Base-by-base conservation (phyloP, 345 rosid genomes). In the Salix purpurea region DNA sequence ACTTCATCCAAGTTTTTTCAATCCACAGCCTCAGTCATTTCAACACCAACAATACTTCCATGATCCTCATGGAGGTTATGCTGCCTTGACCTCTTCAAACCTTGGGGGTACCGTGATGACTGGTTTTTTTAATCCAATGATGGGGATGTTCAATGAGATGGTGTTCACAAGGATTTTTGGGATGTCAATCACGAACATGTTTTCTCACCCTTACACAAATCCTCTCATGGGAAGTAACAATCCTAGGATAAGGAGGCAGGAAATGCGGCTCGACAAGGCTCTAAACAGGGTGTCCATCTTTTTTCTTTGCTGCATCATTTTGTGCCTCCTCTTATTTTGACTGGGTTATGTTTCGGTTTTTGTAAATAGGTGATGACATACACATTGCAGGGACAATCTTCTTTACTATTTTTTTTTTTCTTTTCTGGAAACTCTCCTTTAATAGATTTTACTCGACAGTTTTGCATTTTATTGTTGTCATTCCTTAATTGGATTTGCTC, bases 111-210 rank as follows among this genome's bases (percentile, higher is more conserved):
- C 81, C 24, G 67, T 89, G 2, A 80, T 79, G 71, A 82, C 83
- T 50, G 87, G 84, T 79, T 71, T 85, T 36, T 80, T 83, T 39
- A 86, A 79, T 77, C 92, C 88, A 3, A 82, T 84, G 79, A 79
- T 88, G 71, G 90, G 88, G 64, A 89, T 84, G 94, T 81, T 92
- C 7, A 91, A 92, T 58, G 96, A 89, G 56, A 48, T 79, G 69
- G 69, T 74, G 30, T 74, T 69, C 48, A 64, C 81, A 1, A 74
- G 81, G 71, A 74, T 61, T 6, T 69, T 79, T 39, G 77, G 81
- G 21, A 61, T 64, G 18, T 64, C 96, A 14, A 83, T 73, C 65
- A 65, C 84, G 30, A 86, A 90, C 75, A 70, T 88, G 76, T 80
- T 83, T 62, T 82, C 91, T 5, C 83, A 85, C 78, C 87, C 87